phyloP scores from a whole-genome alignment of 2,329 filamentous ascomycete species.

The Fusarium sp. region DNA sequence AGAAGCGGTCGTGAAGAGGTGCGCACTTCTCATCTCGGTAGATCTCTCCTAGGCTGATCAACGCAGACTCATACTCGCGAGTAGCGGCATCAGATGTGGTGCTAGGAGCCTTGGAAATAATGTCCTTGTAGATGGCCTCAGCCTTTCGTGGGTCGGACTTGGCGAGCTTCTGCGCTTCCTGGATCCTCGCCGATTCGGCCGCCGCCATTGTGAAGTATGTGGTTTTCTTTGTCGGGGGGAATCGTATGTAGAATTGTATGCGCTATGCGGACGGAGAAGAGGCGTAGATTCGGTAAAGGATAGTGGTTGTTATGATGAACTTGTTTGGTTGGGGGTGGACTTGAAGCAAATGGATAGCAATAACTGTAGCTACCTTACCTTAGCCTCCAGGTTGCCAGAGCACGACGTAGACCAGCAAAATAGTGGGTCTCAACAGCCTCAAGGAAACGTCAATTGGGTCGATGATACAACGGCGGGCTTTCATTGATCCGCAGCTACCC shows the following conservation, averaged over 20 bases:
- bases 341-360: conserved; percentile 23
- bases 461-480: conserved; percentile 37
- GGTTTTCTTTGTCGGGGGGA: conserved; percentile 21
- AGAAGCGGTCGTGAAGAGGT: not conserved
- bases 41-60: conserved; percentile 90
- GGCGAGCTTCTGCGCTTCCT: conserved; percentile 86
- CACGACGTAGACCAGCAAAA: conserved; percentile 49
- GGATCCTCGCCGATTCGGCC: conserved; percentile 74
- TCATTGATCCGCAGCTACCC: conserved; percentile 46
- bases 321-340: conserved; percentile 34
- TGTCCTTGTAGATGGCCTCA: conserved; percentile 87
- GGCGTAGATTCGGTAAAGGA: conserved; percentile 1
- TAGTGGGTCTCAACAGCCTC: conserved; percentile 26
- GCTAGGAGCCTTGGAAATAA: conserved; percentile 85
- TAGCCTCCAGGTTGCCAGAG: conserved; percentile 52
- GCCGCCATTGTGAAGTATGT: conserved; percentile 61
- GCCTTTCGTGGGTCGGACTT: conserved; percentile 86
- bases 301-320: conserved; percentile 32
- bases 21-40: conserved; percentile 88
- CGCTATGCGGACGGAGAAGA: conserved; percentile 1
- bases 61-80: conserved; percentile 89
- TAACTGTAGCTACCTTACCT: conserved; percentile 33
- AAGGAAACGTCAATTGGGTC: conserved; percentile 24
- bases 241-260: not conserved
- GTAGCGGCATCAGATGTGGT: conserved; percentile 85